Conservation (phyloP, 768 basidiomycete genomes). For the Mycena venus region DNA sequence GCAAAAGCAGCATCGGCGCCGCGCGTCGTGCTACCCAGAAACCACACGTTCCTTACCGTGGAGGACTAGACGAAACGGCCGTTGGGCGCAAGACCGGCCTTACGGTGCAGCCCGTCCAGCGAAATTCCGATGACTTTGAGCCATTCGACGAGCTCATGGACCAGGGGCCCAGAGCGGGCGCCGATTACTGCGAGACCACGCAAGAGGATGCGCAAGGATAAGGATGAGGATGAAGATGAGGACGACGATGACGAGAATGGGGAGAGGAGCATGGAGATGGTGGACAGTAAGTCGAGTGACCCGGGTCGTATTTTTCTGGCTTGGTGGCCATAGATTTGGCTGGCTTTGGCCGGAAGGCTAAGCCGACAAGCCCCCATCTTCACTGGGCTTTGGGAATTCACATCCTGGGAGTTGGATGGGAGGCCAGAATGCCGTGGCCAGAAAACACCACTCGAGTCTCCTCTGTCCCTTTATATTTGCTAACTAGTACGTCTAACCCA, state of each 20-base stretch:
- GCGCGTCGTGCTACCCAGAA: slow-evolving; percentile 71
- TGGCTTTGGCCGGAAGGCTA: too few relatives aligned
- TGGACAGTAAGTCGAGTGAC: slow-evolving; percentile 83
- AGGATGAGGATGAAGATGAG: slow-evolving; percentile 56
- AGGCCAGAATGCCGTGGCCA: too few relatives aligned
- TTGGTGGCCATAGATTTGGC: too few relatives aligned
- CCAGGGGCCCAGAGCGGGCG: slow-evolving; percentile 59
- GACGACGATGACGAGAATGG: slow-evolving; percentile 64
- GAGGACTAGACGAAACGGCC: slow-evolving; percentile 79
- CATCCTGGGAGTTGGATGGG: too few relatives aligned
- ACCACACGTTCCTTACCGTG: slow-evolving; percentile 82
- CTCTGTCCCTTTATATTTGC: too few relatives aligned
- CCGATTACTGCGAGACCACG: slow-evolving; percentile 66
- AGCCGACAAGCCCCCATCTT: too few relatives aligned
- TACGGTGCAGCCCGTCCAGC: slow-evolving; percentile 74
- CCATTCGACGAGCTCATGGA: slow-evolving; percentile 82
- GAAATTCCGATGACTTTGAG: slow-evolving; percentile 86
- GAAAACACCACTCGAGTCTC: too few relatives aligned
- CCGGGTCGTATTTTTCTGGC: too few relatives aligned
- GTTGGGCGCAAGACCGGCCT: slow-evolving; percentile 88
- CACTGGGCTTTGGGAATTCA: too few relatives aligned
- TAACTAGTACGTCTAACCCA: too few relatives aligned
- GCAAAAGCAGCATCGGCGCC: slow-evolving; percentile 61
- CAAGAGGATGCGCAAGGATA: slow-evolving; percentile 56
- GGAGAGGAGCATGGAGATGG: slow-evolving; percentile 85